A percentile compares a stretch with the other conserved stretches of the same genome.
Evolutionary conservation across 2,329 filamentous ascomycete species (phyloP).

Genomic region (Coniochaeta ligniaria): DNA sequence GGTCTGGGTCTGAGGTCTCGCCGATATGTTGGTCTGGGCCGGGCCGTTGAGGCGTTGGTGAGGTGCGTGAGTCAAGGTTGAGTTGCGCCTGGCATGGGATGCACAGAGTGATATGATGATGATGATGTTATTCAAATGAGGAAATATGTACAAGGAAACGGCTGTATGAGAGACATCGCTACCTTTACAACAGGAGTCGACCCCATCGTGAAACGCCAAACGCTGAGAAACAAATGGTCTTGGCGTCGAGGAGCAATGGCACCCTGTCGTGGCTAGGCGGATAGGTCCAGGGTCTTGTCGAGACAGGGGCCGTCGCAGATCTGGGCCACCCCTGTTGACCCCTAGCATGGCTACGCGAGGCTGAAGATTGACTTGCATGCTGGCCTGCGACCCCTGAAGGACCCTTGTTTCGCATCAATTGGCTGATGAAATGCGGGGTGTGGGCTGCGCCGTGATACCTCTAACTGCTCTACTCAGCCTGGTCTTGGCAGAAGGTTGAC

Average conservation of each 20-base stretch:
- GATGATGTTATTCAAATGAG: neutral
- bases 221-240: conserved; percentile 5
- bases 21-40: neutral
- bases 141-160: neutral
- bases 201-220: conserved; percentile 9
- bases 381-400: neutral
- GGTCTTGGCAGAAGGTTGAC: neutral
- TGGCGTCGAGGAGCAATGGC: conserved; percentile 1
- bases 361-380: neutral
- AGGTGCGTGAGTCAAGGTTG: neutral
- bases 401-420: neutral
- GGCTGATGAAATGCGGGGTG: neutral
- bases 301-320: conserved; percentile 22
- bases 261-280: neutral
- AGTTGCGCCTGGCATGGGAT: neutral
- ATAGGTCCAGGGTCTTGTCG: conserved; percentile 8
- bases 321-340: conserved; percentile 6
- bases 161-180: neutral
- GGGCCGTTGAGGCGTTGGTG: neutral
- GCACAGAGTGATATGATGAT: too few species aligned
- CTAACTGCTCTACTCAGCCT: neutral
- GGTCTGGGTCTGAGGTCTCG: neutral
- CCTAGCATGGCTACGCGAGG: conserved; percentile 5
- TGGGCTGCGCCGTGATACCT: too few species aligned
- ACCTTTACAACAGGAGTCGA: neutral